Conservation (phyloP, 106 monocot genomes). For the Apostasia shenzhenica region DNA sequence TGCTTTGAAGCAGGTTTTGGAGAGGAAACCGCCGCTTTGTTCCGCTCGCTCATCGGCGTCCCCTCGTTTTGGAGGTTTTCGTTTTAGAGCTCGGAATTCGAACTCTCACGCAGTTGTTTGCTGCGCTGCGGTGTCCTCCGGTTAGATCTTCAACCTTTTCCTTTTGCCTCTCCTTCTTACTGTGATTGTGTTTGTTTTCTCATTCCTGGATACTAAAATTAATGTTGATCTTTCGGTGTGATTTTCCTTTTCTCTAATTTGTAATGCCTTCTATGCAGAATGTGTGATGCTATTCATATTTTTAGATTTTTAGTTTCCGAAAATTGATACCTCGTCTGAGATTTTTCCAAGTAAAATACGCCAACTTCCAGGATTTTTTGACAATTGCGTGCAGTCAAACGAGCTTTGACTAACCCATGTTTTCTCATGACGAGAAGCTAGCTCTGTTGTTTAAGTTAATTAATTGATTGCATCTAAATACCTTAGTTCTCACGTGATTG, state of each 20-base stretch:
- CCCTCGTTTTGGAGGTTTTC: background rate
- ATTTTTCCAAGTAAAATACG: background rate
- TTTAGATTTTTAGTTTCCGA: background rate
- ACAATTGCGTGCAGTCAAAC: too few species aligned
- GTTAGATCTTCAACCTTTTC: background rate
- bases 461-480: too few species aligned
- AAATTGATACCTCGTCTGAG: background rate
- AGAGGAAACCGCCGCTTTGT: background rate
- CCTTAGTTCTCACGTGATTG: too few species aligned
- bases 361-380: too few species aligned
- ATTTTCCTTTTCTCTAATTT: background rate
- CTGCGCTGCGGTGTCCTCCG: background rate
- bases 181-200: background rate
- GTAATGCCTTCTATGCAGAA: too few species aligned
- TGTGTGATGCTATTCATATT: background rate
- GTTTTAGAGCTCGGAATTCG: background rate
- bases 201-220: background rate
- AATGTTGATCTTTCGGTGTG: background rate
- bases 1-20: background rate
- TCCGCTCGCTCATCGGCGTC: background rate
- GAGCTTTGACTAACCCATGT: too few species aligned
- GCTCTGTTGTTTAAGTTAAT: too few species aligned
- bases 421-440: too few species aligned
- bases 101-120: slow-evolving; percentile 2
- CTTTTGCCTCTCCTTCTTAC: background rate